phyloP scores from a whole-genome alignment of 768 basidiomycete genomes.

The Phlegmacium glaucopus region DNA sequence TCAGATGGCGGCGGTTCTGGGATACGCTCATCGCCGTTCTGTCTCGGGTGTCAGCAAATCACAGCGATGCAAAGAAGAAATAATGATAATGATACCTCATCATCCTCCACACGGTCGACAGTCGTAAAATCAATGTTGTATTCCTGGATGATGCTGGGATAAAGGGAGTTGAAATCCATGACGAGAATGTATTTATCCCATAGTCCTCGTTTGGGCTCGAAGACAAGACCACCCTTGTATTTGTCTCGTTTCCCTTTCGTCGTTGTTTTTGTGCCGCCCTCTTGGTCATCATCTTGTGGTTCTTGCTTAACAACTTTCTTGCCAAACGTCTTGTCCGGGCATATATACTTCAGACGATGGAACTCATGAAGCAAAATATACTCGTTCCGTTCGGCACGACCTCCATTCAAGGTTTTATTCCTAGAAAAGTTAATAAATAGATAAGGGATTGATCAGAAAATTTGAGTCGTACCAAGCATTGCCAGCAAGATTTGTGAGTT shows the following conservation, averaged over 20 bases:
- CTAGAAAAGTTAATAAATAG: conserved; percentile 34
- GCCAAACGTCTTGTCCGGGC: conserved; percentile 90
- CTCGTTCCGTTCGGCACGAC: conserved; percentile 97
- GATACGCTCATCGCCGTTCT: conserved; percentile 74
- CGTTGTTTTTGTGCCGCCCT: conserved; percentile 45
- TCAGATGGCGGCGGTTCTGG: conserved; percentile 81
- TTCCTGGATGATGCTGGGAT: conserved; percentile 99
- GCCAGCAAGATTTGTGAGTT: conserved; percentile 92
- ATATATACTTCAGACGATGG: conserved; percentile 92
- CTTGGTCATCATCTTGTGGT: conserved; percentile 51
- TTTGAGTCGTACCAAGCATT: conserved; percentile 77
- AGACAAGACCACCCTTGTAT: conserved; percentile 97
- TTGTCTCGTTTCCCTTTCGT: conserved; percentile 82
- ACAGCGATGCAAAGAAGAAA: background rate
- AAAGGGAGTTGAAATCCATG: conserved; percentile 99
- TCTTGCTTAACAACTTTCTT: conserved; percentile 63
- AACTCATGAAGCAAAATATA: conserved; percentile 99
- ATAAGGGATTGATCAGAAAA: background rate
- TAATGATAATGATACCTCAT: conserved; percentile 37
- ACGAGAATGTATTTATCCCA: conserved; percentile 98
- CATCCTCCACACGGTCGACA: conserved; percentile 68
- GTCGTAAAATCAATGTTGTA: conserved; percentile 99
- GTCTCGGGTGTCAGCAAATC: conserved; percentile 4
- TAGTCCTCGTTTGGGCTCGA: conserved; percentile 91
- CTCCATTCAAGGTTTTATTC: conserved; percentile 97